Evolutionary conservation across 2,329 filamentous ascomycete genomes (phyloP).

Genomic region (Cladosporium sp.): DNA sequence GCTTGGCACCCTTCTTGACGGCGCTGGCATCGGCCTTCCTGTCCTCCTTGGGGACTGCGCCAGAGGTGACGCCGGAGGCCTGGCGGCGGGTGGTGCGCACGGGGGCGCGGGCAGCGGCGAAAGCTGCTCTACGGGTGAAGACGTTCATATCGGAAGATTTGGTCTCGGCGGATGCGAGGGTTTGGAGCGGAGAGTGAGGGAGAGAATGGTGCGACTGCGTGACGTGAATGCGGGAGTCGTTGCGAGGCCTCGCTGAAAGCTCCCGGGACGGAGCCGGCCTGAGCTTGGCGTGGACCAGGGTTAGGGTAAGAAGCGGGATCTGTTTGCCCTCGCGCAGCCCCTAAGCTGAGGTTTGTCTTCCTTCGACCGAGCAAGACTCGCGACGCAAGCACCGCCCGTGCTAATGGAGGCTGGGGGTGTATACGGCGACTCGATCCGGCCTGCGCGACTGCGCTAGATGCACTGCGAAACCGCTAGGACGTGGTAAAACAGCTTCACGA

Average conservation of each 20-base stretch:
- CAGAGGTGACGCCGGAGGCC: constrained; percentile 37
- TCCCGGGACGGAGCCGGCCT: neutral
- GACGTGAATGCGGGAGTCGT: too few relatives aligned
- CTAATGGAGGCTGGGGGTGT: constrained; percentile 1
- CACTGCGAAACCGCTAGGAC: neutral
- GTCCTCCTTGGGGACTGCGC: constrained; percentile 14
- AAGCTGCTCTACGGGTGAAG: constrained; percentile 40
- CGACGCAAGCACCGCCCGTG: neutral
- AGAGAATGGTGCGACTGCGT: neutral
- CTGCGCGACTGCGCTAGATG: constrained; percentile 2
- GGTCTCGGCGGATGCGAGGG: constrained; percentile 7
- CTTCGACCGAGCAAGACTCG: neutral
- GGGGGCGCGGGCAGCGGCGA: constrained; percentile 37
- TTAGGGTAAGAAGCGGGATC: neutral
- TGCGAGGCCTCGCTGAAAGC: neutral
- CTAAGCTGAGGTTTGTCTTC: neutral
- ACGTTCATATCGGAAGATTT: constrained; percentile 38
- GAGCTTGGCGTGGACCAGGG: neutral
- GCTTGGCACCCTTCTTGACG: constrained; percentile 48
- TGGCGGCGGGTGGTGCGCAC: constrained; percentile 26
- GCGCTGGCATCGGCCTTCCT: constrained; percentile 4
- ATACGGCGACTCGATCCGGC: neutral
- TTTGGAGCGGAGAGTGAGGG: constrained; percentile 5
- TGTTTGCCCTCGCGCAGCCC: neutral
- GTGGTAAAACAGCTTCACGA: neutral